phyloP scores from a whole-genome alignment of 148 eudicot genomes.

The Persicaria tinctoria region DNA sequence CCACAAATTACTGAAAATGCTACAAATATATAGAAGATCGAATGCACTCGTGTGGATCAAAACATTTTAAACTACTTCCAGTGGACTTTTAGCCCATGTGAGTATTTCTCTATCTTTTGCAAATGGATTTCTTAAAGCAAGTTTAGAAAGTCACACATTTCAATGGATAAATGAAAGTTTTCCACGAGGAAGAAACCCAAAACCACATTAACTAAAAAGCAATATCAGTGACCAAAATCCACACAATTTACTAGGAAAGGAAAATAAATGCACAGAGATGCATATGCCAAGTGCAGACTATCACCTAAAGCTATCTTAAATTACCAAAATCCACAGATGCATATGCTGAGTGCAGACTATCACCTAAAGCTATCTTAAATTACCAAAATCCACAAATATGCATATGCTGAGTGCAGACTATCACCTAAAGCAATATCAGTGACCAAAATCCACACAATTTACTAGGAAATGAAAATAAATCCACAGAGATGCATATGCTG shows the following conservation, averaged over 20 bases:
- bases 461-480: not conserved
- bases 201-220: not conserved
- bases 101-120: not conserved
- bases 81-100: not conserved
- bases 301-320: not conserved
- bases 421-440: not conserved
- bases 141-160: not conserved
- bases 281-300: not conserved
- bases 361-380: not conserved
- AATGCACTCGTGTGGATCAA: not conserved
- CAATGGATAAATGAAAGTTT: slow-evolving; percentile 2
- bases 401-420: not conserved
- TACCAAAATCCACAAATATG: not conserved
- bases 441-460: not conserved
- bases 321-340: not conserved
- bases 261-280: not conserved
- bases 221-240: not conserved
- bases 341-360: not conserved
- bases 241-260: not conserved
- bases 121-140: not conserved
- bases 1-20: not conserved
- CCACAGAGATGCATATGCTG: not conserved
- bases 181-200: not conserved
- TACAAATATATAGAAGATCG: not conserved
- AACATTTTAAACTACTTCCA: not conserved